Evolutionary conservation across 495 filamentous ascomycete species (phyloP).

Genomic region (Penicillium daleae): DNA sequence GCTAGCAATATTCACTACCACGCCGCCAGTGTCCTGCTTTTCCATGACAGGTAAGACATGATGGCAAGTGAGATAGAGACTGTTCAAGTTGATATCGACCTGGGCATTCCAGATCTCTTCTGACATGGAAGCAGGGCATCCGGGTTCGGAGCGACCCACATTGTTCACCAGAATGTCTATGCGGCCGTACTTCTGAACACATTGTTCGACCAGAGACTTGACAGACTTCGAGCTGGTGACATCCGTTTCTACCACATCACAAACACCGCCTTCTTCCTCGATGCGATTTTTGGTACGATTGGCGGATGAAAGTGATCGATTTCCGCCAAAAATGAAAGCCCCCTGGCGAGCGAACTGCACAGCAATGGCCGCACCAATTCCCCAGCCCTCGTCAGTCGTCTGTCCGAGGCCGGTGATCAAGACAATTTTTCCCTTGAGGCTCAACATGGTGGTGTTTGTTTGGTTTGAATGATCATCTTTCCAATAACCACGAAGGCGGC

Average conservation of each 20-base stretch:
- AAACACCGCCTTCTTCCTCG: constrained; percentile 29
- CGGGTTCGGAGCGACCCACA: constrained; percentile 53
- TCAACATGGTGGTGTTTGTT: no score
- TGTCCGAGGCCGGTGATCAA: constrained; percentile 56
- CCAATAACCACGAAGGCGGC: no score
- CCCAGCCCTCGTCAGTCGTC: constrained; percentile 48
- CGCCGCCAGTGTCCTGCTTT: constrained; percentile 39
- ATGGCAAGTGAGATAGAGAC: constrained; percentile 52
- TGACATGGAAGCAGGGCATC: constrained; percentile 50
- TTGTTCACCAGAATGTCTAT: constrained; percentile 63
- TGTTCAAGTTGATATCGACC: constrained; percentile 56
- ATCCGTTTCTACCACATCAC: constrained; percentile 44
- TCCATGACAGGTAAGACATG: constrained; percentile 56
- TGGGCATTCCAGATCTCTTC: constrained; percentile 55
- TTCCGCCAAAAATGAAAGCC: constrained; percentile 51
- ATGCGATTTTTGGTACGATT: constrained; percentile 36
- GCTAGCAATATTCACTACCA: constrained; percentile 22
- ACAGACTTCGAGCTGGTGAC: constrained; percentile 46
- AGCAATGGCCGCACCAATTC: constrained; percentile 53
- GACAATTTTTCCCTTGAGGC: constrained; percentile 49
- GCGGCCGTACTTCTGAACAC: no score
- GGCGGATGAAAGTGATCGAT: constrained; percentile 42
- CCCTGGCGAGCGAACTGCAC: constrained; percentile 47
- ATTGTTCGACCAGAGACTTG: constrained; percentile 45
- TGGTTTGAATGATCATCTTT: no score